Evolutionary conservation across 495 filamentous ascomycete genomes (phyloP).

Genomic region (Letharia columbiana): DNA sequence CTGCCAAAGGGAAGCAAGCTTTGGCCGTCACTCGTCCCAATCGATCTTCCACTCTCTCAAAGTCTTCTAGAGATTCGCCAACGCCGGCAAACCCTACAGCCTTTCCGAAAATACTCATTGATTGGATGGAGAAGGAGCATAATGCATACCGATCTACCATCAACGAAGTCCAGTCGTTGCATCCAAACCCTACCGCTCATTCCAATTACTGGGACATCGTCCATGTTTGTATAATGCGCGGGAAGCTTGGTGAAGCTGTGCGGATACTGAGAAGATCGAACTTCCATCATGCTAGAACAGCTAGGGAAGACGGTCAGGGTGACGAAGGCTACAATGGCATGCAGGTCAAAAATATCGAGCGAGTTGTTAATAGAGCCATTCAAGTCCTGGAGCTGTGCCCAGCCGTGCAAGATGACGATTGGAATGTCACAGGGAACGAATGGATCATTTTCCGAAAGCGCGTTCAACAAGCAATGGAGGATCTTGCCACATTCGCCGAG

Average conservation of each 20-base stretch:
- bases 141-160: conserved; percentile 52
- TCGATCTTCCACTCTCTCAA: conserved; percentile 14
- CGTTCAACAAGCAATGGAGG: conserved; percentile 52
- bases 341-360: conserved; percentile 63
- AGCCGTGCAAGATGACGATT: conserved; percentile 50
- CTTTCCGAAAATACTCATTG: conserved; percentile 63
- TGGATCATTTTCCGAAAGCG: conserved; percentile 73
- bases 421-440: conserved; percentile 65
- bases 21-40: conserved; percentile 21
- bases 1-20: conserved; percentile 28
- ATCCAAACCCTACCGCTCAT: conserved; percentile 65
- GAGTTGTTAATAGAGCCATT: conserved; percentile 55
- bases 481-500: conserved; percentile 67
- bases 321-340: conserved; percentile 58
- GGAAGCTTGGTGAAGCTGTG: conserved; percentile 54
- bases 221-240: conserved; percentile 57
- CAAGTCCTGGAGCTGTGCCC: conserved; percentile 64
- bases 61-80: conserved; percentile 27
- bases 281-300: conserved; percentile 60
- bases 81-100: conserved; percentile 34
- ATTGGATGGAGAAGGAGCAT: conserved; percentile 69
- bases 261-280: conserved; percentile 59
- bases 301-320: conserved; percentile 47
- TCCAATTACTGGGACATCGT: conserved; percentile 72
- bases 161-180: conserved; percentile 47